phyloP scores from a whole-genome alignment of 2,329 filamentous ascomycete genomes.

The Pseudocercospora eumusae region DNA sequence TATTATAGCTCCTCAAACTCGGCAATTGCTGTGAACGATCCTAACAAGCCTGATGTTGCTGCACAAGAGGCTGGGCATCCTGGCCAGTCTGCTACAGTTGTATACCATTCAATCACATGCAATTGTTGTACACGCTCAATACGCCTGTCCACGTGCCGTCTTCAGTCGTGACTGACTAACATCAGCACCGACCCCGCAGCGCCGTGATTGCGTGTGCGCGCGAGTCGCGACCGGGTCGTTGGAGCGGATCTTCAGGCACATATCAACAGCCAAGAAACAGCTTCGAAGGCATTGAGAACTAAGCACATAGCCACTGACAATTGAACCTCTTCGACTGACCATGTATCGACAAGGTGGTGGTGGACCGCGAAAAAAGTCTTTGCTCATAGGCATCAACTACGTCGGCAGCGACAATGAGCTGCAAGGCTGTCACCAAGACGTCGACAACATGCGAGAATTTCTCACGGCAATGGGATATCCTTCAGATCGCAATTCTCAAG shows the following conservation, averaged over 20 bases:
- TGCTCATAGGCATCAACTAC: slow-evolving; percentile 56
- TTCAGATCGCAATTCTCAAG: slow-evolving; percentile 44
- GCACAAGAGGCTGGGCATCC: not conserved
- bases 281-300: not conserved
- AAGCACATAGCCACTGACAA: not conserved
- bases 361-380: slow-evolving; percentile 44
- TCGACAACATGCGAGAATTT: slow-evolving; percentile 51
- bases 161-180: not conserved
- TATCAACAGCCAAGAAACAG: slow-evolving; percentile 5
- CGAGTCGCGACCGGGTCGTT: not conserved
- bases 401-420: slow-evolving; percentile 42
- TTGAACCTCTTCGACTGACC: no score
- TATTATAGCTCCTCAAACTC: not conserved
- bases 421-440: slow-evolving; percentile 52
- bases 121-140: not conserved
- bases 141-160: slow-evolving; percentile 8
- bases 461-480: slow-evolving; percentile 47
- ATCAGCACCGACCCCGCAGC: slow-evolving; percentile 1
- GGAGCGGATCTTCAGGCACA: slow-evolving; percentile 13
- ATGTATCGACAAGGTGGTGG: slow-evolving; percentile 14
- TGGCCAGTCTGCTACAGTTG: not conserved
- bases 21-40: no score
- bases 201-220: slow-evolving; percentile 2
- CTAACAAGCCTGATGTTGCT: no score
- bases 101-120: not conserved